Base-by-base conservation (phyloP, 192 early-diverging fungal genomes). In the Chytriomyces sp. region DNA sequence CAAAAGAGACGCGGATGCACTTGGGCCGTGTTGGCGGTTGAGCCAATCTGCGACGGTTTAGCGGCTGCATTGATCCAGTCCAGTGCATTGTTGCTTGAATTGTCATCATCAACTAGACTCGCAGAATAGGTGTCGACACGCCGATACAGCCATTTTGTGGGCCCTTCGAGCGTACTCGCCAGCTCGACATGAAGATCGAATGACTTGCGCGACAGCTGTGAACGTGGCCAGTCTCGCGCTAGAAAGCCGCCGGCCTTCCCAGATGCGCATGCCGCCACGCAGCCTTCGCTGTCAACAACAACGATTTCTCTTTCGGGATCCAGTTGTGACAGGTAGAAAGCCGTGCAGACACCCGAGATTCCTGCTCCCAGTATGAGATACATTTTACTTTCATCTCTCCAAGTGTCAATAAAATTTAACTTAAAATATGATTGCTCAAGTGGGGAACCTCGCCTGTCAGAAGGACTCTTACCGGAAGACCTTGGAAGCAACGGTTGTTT, bases 161-260 rank as follows among this genome's bases (percentile, higher is more conserved):
- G 26, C n/a, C 75, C 75, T 24, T 45, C n/a, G 61, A 60, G 46
- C n/a, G 59, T 35, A 9, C n/a, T 23, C 13, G 75, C 75, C 13
- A 77, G 75, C 28, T 77, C 45, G 13, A 18, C 43, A 59, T 77
- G 75, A 4, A 77, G 60, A 20, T 50, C 69, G 47, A 75, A 77
- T 16, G 43, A 47, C 20, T 11, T 13, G 9, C 44, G 43, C 45
- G 75, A 28, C 13, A 77, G 50, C n/a, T 43, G 26, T n/a, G 57
- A 60, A 9, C 60, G 10, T 20, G 62, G 26, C 75, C 65, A 70
- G 45, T 53, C 49, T 3, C 70, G 75, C 13, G 75, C 65, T 11
- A 77, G 46, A 45, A 77, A 77, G 59, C 75, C 75, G 60, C 75
- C 75, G 24, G 75, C 75, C 20, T 74, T 75, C n/a, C 75, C 75